A percentile compares a stretch with the other conserved stretches of the same genome.
phyloP scores from a whole-genome alignment of 352 stramenopile genomes.

The Globisporangium paroecandrum region DNA sequence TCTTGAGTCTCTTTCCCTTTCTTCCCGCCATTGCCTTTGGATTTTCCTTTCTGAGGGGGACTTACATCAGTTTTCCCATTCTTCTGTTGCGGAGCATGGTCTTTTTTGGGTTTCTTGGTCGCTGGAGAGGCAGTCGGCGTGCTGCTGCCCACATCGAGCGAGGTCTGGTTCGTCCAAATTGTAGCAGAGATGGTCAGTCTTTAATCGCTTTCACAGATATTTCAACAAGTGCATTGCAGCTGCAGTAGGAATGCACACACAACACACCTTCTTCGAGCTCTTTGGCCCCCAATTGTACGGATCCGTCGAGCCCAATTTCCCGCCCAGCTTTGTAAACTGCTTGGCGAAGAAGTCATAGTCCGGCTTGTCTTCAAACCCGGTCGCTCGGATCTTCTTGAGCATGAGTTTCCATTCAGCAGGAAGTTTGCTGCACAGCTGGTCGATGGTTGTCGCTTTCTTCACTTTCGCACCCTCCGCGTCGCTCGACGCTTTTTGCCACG shows the following conservation, averaged over 20 bases:
- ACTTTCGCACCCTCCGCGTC: slow-evolving; percentile 67
- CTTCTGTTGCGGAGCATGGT: background rate
- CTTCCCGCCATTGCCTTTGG: slow-evolving; percentile 2
- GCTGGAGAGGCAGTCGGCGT: background rate
- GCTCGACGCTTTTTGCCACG: slow-evolving; percentile 60
- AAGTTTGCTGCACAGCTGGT: slow-evolving; percentile 55
- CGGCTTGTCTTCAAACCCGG: slow-evolving; percentile 68
- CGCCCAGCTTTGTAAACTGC: slow-evolving; percentile 51
- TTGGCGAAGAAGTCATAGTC: slow-evolving; percentile 70
- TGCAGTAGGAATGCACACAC: background rate
- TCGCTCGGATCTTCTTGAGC: slow-evolving; percentile 53
- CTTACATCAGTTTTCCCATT: slow-evolving; percentile 3
- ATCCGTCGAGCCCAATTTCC: slow-evolving; percentile 26
- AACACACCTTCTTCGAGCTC: slow-evolving; percentile 9
- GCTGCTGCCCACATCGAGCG: background rate
- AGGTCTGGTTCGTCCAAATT: background rate
- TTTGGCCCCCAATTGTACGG: slow-evolving; percentile 46
- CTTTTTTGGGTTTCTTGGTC: slow-evolving; percentile 4
- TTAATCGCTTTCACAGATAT: background rate
- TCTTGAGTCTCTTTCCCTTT: slow-evolving; percentile 3
- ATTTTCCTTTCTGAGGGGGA: background rate
- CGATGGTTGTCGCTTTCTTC: slow-evolving; percentile 51
- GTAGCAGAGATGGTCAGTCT: background rate
- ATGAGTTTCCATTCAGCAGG: slow-evolving; percentile 54
- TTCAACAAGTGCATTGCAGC: background rate